These are phyloP conservation scores for Russula abietina DNA, from an alignment of 768 basidiomycete species.

Conservation along the genomic window DNA sequence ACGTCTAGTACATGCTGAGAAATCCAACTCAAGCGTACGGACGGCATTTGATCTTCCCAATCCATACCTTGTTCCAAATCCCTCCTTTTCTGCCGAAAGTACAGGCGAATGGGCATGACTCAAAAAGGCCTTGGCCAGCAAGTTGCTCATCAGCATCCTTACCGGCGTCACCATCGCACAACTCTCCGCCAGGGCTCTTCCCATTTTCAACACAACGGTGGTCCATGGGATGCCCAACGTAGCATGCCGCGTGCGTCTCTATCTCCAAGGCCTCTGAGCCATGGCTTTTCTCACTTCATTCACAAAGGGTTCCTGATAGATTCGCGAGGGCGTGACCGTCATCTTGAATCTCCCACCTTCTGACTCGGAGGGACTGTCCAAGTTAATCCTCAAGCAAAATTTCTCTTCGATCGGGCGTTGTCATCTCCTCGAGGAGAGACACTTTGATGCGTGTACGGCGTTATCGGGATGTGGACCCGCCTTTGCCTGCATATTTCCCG, in stretches of 20 bases:
- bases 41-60: too few relatives aligned
- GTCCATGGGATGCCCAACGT: conserved; percentile 99
- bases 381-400: conserved; percentile 76
- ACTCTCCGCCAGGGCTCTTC: conserved; percentile 64
- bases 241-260: conserved; percentile 69
- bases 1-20: background rate
- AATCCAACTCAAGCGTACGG: too few relatives aligned
- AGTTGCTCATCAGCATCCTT: conserved; percentile 90
- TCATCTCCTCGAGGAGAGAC: conserved; percentile 94
- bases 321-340: conserved; percentile 98
- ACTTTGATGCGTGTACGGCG: conserved; percentile 98
- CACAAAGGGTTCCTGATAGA: conserved; percentile 44
- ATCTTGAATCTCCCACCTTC: conserved; percentile 65
- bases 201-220: conserved; percentile 75
- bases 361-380: conserved; percentile 51
- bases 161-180: conserved; percentile 93
- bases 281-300: background rate
- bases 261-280: background rate
- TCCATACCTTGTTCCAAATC: too few relatives aligned
- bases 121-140: too few relatives aligned
- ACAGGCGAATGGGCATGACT: too few relatives aligned
- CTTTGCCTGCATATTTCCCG: conserved; percentile 92
- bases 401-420: conserved; percentile 97
- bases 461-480: conserved; percentile 95
- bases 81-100: too few relatives aligned